These are phyloP conservation scores for Pachyrhizus erosus DNA, from an alignment of 306 rosid species.

Conservation along the genomic window DNA sequence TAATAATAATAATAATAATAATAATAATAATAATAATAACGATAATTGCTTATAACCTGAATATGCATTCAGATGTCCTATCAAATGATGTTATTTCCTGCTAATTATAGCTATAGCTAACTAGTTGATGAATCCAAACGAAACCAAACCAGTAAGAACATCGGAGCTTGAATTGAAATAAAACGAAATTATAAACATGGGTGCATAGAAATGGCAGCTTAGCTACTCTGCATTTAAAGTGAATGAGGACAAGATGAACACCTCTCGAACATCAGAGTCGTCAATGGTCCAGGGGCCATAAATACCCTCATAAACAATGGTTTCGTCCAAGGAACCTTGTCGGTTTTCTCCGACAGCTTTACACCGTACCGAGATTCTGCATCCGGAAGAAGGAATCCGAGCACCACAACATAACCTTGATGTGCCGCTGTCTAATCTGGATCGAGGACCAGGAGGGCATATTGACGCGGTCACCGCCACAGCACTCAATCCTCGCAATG, in stretches of 20 bases:
- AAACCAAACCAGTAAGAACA: neutral
- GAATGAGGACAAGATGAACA: slow-evolving; percentile 2
- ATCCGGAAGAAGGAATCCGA: slow-evolving; percentile 23
- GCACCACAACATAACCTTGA: neutral
- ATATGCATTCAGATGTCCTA: neutral
- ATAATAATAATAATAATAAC: neutral
- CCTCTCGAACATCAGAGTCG: slow-evolving; percentile 80
- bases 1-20: too few species aligned
- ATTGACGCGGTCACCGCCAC: slow-evolving; percentile 25
- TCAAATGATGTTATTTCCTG: neutral
- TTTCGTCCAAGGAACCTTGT: slow-evolving; percentile 42
- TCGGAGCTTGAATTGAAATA: neutral
- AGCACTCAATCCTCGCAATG: slow-evolving; percentile 43
- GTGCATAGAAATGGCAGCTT: neutral
- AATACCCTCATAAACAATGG: slow-evolving; percentile 65
- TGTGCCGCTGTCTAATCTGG: neutral
- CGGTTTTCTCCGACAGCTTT: slow-evolving; percentile 64
- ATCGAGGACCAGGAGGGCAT: slow-evolving; percentile 15
- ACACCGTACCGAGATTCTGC: slow-evolving; percentile 47
- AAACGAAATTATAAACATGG: neutral
- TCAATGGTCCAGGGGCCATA: slow-evolving; percentile 94
- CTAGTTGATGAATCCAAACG: neutral
- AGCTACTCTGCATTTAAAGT: neutral
- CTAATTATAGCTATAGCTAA: neutral
- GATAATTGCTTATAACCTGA: neutral